Base-by-base conservation (phyloP, 164 flowering plant genomes). In the Kalanchoe fedtschenkoi region DNA sequence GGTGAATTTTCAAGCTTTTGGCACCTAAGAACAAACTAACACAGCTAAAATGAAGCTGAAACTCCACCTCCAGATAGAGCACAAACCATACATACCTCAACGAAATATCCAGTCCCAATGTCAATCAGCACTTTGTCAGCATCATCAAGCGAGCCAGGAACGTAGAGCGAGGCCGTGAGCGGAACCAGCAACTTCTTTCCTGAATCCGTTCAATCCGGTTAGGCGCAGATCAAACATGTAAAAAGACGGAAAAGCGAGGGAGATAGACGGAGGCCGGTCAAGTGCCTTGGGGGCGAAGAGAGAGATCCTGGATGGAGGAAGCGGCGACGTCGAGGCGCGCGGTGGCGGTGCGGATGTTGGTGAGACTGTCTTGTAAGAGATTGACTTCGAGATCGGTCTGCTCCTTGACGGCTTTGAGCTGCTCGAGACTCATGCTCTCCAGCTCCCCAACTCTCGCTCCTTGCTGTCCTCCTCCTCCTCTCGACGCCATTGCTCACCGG, bases 61-160 rank as follows among this genome's bases (percentile, higher is more conserved):
- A n/a, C n/a, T n/a, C n/a, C n/a, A n/a, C n/a, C n/a, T n/a, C n/a
- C n/a, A n/a, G n/a, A n/a, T n/a, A n/a, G n/a, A n/a, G n/a, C n/a
- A n/a, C n/a, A n/a, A n/a, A n/a, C n/a, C n/a, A n/a, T n/a, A n/a
- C n/a, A n/a, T n/a, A n/a, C n/a, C 96, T 89, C 90, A 32, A 92
- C 76, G 79, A 89, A 92, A 69, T 89, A 92, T 6, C 98, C 98
- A 29, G 98, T 92, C 54, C 98, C 98, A 6, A 92, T 85, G 71
- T 92, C 98, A 7, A 92, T 93, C 26, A 92, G 79, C 34, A 89
- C 96, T 51, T 79, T 78, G 38, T 89, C 85, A 6, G 97, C 75
- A 58, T 88, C 95, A 51, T 92, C 91, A 10, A 92, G 89, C 5
- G 72, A 73, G 14, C 98, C 98, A 2, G 90, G 85, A 7, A 91